Evolutionary conservation across 2,329 filamentous ascomycete genomes (phyloP).

Genomic region (Colletotrichum sp.): DNA sequence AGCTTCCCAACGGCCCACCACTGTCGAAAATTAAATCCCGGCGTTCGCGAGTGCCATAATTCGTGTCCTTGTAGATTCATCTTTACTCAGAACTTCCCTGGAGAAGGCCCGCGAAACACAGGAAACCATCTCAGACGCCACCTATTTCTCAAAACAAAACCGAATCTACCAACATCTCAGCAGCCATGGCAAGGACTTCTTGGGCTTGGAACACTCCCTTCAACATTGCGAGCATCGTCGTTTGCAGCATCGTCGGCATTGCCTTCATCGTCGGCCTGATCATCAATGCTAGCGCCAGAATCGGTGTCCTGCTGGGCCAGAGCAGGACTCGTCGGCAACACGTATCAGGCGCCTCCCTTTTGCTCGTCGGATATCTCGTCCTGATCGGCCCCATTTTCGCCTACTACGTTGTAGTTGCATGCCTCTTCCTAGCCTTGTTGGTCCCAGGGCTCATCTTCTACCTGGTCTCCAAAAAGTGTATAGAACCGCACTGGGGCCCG

Average conservation of each 20-base stretch:
- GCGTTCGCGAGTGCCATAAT: neutral
- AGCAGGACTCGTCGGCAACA: neutral
- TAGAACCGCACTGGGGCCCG: neutral
- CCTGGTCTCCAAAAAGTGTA: neutral
- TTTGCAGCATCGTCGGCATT: neutral
- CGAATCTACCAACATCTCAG: neutral
- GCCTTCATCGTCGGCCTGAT: neutral
- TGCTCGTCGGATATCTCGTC: neutral
- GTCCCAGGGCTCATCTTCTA: neutral
- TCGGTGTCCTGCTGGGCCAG: neutral
- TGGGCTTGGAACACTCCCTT: neutral
- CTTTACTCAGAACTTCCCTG: neutral
- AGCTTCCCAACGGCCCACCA: neutral
- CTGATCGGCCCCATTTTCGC: neutral
- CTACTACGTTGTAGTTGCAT: neutral
- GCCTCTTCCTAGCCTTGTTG: neutral
- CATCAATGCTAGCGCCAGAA: neutral
- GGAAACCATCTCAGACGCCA: neutral
- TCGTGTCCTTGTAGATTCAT: neutral
- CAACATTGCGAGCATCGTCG: neutral
- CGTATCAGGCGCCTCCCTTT: neutral
- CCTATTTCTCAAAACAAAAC: neutral
- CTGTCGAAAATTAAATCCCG: neutral
- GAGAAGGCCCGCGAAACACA: neutral
- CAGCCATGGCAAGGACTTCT: neutral